A percentile compares a stretch with the other conserved stretches of the same genome.
Evolutionary conservation across 176 grass and related monocot genomes (phyloP).

Genomic region (bread wheat (Triticum aestivum)): DNA sequence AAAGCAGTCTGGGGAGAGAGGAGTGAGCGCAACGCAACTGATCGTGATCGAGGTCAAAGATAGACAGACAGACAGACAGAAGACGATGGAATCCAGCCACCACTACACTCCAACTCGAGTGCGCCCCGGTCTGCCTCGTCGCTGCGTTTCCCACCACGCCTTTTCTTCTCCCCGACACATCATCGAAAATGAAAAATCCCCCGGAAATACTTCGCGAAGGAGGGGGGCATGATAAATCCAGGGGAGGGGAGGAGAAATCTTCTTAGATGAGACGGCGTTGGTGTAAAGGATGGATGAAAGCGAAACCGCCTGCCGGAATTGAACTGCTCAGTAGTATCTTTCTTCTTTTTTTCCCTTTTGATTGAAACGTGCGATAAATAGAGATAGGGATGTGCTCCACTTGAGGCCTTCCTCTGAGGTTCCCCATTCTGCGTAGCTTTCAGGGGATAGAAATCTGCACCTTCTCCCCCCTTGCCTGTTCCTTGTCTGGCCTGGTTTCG

Average conservation of each 20-base stretch:
- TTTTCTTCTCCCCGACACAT: constrained; percentile 24
- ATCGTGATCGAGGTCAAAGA: constrained; percentile 26
- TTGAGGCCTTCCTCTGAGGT: constrained; percentile 30
- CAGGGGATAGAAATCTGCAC: background rate
- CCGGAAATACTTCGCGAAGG: background rate
- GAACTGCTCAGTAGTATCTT: background rate
- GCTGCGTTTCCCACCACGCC: constrained; percentile 17
- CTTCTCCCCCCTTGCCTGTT: constrained; percentile 2
- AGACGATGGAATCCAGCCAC: constrained; percentile 32
- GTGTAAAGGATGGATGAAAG: constrained; percentile 4
- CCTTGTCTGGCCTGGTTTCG: background rate
- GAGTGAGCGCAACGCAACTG: constrained; percentile 42
- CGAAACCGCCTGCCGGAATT: constrained; percentile 24
- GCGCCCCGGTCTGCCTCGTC: background rate
- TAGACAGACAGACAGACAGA: background rate
- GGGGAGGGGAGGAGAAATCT: background rate
- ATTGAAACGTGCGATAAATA: constrained; percentile 26
- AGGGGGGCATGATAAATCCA: constrained; percentile 14
- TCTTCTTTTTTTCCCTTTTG: background rate
- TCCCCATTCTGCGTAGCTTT: constrained; percentile 37
- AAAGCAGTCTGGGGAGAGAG: constrained; percentile 32
- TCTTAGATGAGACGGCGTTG: constrained; percentile 34
- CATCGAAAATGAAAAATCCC: background rate
- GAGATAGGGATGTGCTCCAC: constrained; percentile 31
- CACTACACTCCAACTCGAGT: constrained; percentile 35